Base-by-base conservation (phyloP, 331 rosid genomes). In the Rhamnella rubrinervis region DNA sequence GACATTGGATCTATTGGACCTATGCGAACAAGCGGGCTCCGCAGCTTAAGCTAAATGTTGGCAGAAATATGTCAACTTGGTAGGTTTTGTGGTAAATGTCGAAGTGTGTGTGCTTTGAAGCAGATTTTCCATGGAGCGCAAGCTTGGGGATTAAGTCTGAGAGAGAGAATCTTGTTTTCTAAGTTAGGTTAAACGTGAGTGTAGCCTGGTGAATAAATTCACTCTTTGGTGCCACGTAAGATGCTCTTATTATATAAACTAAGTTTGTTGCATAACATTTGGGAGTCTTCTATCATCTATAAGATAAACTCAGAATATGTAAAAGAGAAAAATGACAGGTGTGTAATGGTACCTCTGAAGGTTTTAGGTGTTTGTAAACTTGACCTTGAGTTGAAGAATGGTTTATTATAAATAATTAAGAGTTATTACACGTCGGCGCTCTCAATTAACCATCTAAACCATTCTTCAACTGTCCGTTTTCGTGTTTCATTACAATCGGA, bases 81-180 rank as follows among this genome's bases (percentile, higher is more conserved):
- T 78, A 80, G 77, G 83, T 73, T 89, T 77, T 80, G 77, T 80
- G 84, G 84, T 77, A 85, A 73, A 81, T 72, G 84, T 74, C 71
- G n/a, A n/a, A 2, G 72, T 84, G 78, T 84, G 87, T 84, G 87
- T 81, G 88, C 56, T 83, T 77, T 62, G 78, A 65, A 76, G 73
- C 91, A 84, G 91, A 82, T 87, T 84, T 90, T 89, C 91, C 91
- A 64, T 71, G 82, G 84, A 89, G 98, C 97, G 98, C 86, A 95
- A 91, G 97, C 98, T 95, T 91, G 85, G 81, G 74, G 80, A 74
- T 78, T 61, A 74, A 83, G 78, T 75, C 83, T 79, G 86, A 67
- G 72, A 63, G 79, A 79, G 79, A 28, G 38, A 73, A 62, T 71
- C 73, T 67, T 53, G 19, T 51, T 18, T 47, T 38, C 68, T 38